Percentiles rank a stretch among this genome's conserved stretches.
Conservation (phyloP, 129 eudicot species). For the Ambrosia trifida region DNA sequence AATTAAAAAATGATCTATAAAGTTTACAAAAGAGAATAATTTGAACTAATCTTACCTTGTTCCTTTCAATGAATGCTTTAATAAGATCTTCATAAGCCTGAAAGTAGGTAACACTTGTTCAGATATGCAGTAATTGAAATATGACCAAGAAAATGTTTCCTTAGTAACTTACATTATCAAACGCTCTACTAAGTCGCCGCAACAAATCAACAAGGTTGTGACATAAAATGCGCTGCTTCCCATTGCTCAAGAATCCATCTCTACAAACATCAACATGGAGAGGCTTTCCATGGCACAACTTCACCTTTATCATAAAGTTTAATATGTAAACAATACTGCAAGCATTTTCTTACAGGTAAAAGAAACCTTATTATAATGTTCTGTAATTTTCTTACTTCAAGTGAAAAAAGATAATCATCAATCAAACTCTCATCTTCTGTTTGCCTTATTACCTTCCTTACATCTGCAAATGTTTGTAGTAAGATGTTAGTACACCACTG, state of each 20-base stretch:
- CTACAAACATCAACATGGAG: conserved; percentile 71
- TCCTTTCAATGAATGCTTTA: conserved; percentile 90
- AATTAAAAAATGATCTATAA: background rate
- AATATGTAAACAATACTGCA: background rate
- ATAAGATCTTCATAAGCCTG: conserved; percentile 98
- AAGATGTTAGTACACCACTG: conserved; percentile 10
- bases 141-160: conserved; percentile 12
- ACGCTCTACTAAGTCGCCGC: conserved; percentile 83
- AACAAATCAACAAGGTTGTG: conserved; percentile 98
- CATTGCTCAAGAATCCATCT: conserved; percentile 73
- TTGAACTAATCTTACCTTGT: conserved; percentile 58
- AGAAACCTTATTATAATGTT: background rate
- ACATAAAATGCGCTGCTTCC: conserved; percentile 75
- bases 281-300: conserved; percentile 90
- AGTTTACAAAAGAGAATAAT: background rate
- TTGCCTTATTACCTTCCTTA: conserved; percentile 62
- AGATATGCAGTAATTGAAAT: conserved; percentile 15
- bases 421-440: conserved; percentile 48
- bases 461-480: conserved; percentile 46
- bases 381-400: conserved; percentile 58
- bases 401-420: conserved; percentile 68
- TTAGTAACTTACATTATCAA: conserved; percentile 68
- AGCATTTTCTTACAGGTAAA: background rate
- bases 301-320: conserved; percentile 54
- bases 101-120: conserved; percentile 19